Conservation (phyloP, 1,284 basidiomycete genomes). For the Hypsizygus ulmarius region DNA sequence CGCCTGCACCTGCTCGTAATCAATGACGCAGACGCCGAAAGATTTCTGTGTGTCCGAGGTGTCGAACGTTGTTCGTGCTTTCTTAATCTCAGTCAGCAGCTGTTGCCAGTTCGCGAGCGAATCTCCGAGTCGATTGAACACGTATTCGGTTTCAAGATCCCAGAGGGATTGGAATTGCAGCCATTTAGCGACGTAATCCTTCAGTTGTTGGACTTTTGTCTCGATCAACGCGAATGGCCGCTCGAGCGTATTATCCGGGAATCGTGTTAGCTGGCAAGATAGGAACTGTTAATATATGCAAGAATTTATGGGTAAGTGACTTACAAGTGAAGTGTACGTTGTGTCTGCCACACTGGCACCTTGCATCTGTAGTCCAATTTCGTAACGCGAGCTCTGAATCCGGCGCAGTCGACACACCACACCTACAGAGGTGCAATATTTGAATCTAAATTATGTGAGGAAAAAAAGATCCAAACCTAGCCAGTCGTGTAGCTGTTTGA, state of each 20-base stretch:
- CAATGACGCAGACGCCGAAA: constrained; percentile 92
- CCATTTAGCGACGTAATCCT: constrained; percentile 95
- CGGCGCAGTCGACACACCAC: constrained; percentile 87
- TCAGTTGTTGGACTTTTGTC: constrained; percentile 82
- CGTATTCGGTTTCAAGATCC: constrained; percentile 97
- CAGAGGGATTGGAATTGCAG: constrained; percentile 98
- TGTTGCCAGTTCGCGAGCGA: constrained; percentile 93
- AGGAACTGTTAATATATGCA: constrained; percentile 3
- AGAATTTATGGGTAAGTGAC: constrained; percentile 23
- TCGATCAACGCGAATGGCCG: constrained; percentile 88
- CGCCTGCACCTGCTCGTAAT: constrained; percentile 97
- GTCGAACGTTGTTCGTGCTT: constrained; percentile 94
- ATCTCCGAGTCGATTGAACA: constrained; percentile 93
- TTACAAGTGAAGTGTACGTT: constrained; percentile 80
- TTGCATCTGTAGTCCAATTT: constrained; percentile 90
- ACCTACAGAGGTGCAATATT: constrained; percentile 38
- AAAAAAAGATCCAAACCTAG: constrained; percentile 52
- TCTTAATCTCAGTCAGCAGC: constrained; percentile 93
- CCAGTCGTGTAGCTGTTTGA: constrained; percentile 89
- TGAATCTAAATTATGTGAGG: not conserved
- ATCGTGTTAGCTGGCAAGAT: constrained; percentile 62
- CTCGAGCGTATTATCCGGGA: constrained; percentile 74
- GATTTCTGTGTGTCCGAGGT: constrained; percentile 91
- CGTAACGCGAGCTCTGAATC: constrained; percentile 93
- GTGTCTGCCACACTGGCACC: constrained; percentile 59